Conservation (phyloP, 2,329 filamentous ascomycete genomes). For the Leptographium radiaticola region DNA sequence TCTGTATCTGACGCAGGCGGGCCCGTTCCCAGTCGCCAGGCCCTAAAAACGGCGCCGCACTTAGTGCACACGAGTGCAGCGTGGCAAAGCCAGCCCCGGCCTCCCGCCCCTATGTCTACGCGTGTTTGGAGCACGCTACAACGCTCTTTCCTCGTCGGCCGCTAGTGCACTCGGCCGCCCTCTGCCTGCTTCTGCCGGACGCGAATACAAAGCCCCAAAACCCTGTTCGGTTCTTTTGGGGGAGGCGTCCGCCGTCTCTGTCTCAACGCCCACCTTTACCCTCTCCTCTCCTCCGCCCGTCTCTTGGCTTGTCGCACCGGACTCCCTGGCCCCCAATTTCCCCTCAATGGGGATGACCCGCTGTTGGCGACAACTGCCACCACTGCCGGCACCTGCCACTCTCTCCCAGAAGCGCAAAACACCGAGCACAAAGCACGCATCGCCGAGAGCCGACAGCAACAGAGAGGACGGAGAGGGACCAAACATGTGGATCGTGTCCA, state of each 20-base stretch:
- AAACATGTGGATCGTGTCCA: too few species aligned
- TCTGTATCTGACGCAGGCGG: background rate
- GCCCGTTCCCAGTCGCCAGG: conserved; percentile 1
- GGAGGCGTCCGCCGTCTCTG: background rate
- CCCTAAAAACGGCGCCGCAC: background rate
- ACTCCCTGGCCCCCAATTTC: background rate
- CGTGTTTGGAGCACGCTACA: background rate
- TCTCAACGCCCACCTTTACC: background rate
- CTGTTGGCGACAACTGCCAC: background rate
- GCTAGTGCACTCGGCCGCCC: background rate
- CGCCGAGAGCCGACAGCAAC: too few species aligned
- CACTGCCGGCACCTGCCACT: background rate
- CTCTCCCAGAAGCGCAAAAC: background rate
- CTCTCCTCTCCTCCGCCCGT: background rate
- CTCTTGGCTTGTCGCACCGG: background rate
- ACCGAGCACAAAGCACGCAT: too few species aligned
- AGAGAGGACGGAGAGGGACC: too few species aligned
- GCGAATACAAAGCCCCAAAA: too few species aligned
- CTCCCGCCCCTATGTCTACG: too few species aligned
- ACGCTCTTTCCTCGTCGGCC: background rate
- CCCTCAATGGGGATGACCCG: background rate
- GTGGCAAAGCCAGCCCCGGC: too few species aligned
- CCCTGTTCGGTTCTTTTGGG: too few species aligned
- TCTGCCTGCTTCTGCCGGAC: background rate
- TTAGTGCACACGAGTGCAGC: background rate